Conservation (phyloP, 2,329 filamentous ascomycete genomes). For the Ophiocordyceps camponoti-floridani region DNA sequence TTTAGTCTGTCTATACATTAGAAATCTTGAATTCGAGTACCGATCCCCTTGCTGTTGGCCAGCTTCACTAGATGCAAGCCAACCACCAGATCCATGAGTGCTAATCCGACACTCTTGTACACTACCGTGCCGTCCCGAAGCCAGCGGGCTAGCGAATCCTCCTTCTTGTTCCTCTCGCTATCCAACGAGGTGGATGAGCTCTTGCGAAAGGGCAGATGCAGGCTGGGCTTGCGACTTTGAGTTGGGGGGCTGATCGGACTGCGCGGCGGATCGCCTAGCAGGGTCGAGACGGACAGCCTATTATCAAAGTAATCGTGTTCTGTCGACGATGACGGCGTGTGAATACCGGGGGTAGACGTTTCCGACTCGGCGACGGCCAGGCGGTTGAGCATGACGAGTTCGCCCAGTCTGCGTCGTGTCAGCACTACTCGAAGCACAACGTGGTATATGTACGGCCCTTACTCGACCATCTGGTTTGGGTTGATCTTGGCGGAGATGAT, state of each 20-base stretch:
- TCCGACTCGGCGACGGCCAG: constrained; percentile 22
- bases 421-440: neutral
- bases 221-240: constrained; percentile 13
- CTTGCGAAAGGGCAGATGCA: constrained; percentile 13
- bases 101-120: constrained; percentile 50
- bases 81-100: constrained; percentile 47
- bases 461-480: constrained; percentile 66
- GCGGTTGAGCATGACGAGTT: constrained; percentile 47
- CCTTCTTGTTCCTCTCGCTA: constrained; percentile 21
- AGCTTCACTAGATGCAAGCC: constrained; percentile 38
- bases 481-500: constrained; percentile 60
- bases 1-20: neutral
- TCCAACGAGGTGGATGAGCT: constrained; percentile 11
- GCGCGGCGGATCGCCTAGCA: constrained; percentile 14
- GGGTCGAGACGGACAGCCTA: constrained; percentile 21
- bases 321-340: constrained; percentile 4
- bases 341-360: constrained; percentile 12
- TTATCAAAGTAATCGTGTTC: constrained; percentile 12
- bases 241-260: constrained; percentile 13
- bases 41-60: constrained; percentile 35
- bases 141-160: constrained; percentile 36
- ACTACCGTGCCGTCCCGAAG: constrained; percentile 44
- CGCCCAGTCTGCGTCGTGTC: constrained; percentile 40
- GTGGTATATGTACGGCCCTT: constrained; percentile 8
- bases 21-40: constrained; percentile 25